Conservation (phyloP, 164 flowering plant species). For the Liquidambar formosana region DNA sequence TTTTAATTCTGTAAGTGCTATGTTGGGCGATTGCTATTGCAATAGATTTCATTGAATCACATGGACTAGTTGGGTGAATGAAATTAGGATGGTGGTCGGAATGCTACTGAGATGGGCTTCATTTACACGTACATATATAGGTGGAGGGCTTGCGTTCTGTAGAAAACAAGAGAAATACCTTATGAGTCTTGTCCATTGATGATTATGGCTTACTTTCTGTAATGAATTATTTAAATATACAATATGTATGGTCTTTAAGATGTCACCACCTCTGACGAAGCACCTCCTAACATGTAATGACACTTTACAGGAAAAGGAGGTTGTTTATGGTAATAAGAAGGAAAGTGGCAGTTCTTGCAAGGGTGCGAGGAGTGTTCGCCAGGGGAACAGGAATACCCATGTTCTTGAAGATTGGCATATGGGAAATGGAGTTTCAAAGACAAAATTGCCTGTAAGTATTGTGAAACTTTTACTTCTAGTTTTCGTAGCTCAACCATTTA, state of each 20-base stretch:
- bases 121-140: too few species aligned
- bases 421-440: not conserved
- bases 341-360: not conserved
- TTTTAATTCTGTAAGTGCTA: not conserved
- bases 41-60: not conserved
- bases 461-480: not conserved
- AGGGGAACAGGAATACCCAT: not conserved
- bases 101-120: not conserved
- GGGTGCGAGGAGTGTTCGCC: not conserved
- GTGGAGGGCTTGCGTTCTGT: not conserved
- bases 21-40: not conserved
- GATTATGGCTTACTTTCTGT: not conserved
- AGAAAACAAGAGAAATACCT: not conserved
- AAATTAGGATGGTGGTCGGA: not conserved
- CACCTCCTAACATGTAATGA: not conserved
- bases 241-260: not conserved
- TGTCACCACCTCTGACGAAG: not conserved
- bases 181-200: not conserved
- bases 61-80: not conserved
- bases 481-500: not conserved
- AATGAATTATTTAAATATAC: not conserved
- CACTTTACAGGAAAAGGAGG: slow-evolving; percentile 1
- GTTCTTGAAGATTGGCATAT: not conserved
- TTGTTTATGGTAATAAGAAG: not conserved
- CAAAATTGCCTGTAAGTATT: not conserved